Base-by-base conservation (phyloP, 805 yeast genomes). In the Kodamaea lidongshanica region DNA sequence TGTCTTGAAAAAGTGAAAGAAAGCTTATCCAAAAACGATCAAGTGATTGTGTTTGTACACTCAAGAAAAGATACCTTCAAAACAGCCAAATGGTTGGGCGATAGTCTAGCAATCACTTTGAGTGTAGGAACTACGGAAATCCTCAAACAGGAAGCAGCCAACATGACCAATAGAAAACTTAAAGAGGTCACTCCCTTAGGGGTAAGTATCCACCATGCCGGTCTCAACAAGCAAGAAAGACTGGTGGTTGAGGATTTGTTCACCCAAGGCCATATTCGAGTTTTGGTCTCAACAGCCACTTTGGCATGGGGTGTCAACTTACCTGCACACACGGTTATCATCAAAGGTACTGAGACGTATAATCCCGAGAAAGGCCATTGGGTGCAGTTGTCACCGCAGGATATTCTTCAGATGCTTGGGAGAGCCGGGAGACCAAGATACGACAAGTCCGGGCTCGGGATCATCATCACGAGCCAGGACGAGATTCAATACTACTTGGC, bases 391-490 rank as follows among this genome's bases (percentile, higher is more conserved):
- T 79, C 95, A 0, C 94, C 96, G 0, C 98, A 89, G 46, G 97
- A 92, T 57, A 80, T 89, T 21, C 55, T 89, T 7, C 98, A 89
- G 58, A 89, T 89, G 97, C 65, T 89, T n/a, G 97, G 97, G 20
- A 75, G 97, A 62, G 97, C 97, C 12, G 97, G 97, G 44, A 72
- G 98, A 56, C 98, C 98, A 0, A 68, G 96, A 31, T 92, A 81
- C 56, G 98, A 89, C 54, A 76, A 77, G 11, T 74, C 77, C 46
- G 98, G 98, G 46, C 95, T 85, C 44, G 98, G 97, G 61, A 77
- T 89, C 3, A 84, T 89, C 18, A 85, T 89, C 28, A 92, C 97
- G 0, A 70, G 88, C 0, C 92, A 84, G 35, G 77, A 78, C 12
- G 94, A 87, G 45, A 69, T 89, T 11, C 89, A 84, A 41, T 88